Evolutionary conservation across 805 yeast species (phyloP), one percentile per base, ranked within the genome.

Genomic region (Pachysolen tannophilus): DNA sequence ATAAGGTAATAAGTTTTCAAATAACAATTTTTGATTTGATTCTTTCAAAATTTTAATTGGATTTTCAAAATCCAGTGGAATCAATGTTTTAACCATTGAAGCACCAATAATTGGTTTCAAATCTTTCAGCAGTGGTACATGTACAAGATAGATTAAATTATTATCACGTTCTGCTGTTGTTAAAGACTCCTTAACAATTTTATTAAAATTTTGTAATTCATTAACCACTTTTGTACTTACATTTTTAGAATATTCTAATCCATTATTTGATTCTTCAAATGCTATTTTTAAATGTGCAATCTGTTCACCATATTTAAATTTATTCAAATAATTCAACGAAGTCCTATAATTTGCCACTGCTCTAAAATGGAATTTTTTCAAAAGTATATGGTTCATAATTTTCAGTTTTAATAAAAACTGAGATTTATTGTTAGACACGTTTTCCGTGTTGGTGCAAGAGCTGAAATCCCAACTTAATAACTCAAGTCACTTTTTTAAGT

Each of bases 111-210:
- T 60, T 0, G 61, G 46, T 1, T 72, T 61, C 2, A 76, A 44
- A 2, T n/a, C n/a, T n/a, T n/a, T n/a, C n/a, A 44, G 47, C 1
- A 42, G 45, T 0, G 94, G 94, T 1, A 85, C 76, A 2, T 62
- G 58, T 39, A 82, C 78, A 26, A 83, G 56, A 53, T 85, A 84
- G 5, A 88, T 77, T 45, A 86, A 61, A 48, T 86, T 88, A 50
- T 87, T 87, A 44, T 87, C 96, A 43, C 77, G 69, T 43, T 82
- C 86, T 0, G 88, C 74, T 3, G 69, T 61, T 13, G 62, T 56
- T 8, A 79, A 48, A 1, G 67, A 62, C 1, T 62, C 65, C 8
- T 56, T 49, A 1, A 82, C 61, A 2, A 66, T 63, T 3, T 53
- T 51, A 2, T 52, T 43, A 14, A 88, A 63, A 0, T 78, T 76